Evolutionary conservation across 2,329 filamentous ascomycete genomes (phyloP), one percentile per base, ranked within the genome.

Genomic region (Fusarium poae): DNA sequence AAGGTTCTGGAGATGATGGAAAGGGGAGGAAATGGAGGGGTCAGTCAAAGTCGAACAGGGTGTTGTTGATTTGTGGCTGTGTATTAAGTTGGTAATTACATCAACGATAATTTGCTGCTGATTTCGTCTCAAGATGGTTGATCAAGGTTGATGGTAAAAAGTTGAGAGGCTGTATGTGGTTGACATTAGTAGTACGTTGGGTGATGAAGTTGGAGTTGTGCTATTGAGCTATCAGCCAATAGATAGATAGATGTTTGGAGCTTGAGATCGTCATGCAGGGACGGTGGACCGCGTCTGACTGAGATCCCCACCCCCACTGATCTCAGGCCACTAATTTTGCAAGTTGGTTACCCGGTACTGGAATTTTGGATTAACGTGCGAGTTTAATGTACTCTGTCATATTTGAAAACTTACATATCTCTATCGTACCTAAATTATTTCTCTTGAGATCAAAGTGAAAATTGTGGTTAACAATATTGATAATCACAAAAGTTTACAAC

Each of bases 211-310:
- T 64, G 61, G 20, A 58, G 16, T 64, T 58, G 23, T 46, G 23
- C 45, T 27, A 37, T 39, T 18, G 30, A 54, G 57, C 58, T 40
- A 25, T 57, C 25, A 30, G 27, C 62, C 60, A 65, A 59, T 65
- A 20, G 29, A 35, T 65, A 20, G 29, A 35, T 50, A 18, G 27
- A 8, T 50, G n/a, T 39, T 39, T 37, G 45, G 25, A 62, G 48
- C 48, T 56, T 44, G n/a, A 48, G 49, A 62, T 62, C 58, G 57
- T 61, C 58, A 62, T 62, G 57, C 59, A 62, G 57, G 59, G 58
- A 45, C 35, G 25, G 25, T 51, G 37, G 37, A 57, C 57, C 43
- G 13, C 37, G 30, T 62, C 35, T 62, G 46, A 35, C 23, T 40
- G 35, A 63, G 57, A 42, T 62, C 59, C 48, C 61, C 52, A 64